Evolutionary conservation across 345 rosid genomes (phyloP).

Genomic region (Citrus medica): DNA sequence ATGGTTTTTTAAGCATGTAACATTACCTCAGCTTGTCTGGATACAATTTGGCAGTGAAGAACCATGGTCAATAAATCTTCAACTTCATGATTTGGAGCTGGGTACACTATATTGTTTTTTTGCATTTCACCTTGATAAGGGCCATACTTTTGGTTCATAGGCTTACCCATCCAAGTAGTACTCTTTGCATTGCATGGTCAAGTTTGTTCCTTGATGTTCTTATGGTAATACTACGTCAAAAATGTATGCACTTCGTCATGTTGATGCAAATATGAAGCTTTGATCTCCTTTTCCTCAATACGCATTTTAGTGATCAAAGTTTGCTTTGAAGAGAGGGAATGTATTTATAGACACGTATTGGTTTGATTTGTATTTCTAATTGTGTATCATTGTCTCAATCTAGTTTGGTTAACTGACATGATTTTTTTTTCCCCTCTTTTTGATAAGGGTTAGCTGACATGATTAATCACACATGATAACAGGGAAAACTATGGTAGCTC

Average conservation of each 20-base stretch:
- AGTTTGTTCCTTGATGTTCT: neutral
- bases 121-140: neutral
- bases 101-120: neutral
- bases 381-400: neutral
- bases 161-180: neutral
- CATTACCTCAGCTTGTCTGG: neutral
- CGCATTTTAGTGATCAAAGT: neutral
- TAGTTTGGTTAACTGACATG: neutral
- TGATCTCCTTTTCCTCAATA: neutral
- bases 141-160: neutral
- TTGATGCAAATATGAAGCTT: neutral
- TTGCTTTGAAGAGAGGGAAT: slow-evolving; percentile 2
- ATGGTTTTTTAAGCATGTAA: neutral
- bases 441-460: neutral
- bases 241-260: neutral
- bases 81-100: neutral
- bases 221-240: neutral
- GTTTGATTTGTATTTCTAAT: neutral
- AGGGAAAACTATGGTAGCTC: slow-evolving; percentile 99
- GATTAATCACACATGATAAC: slow-evolving; percentile 10
- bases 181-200: neutral
- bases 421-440: neutral
- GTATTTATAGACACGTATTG: neutral
- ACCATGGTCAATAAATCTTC: neutral
- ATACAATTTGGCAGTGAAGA: neutral